phyloP scores from a whole-genome alignment of 2,329 filamentous ascomycete genomes.

The Calonectria pteridis region DNA sequence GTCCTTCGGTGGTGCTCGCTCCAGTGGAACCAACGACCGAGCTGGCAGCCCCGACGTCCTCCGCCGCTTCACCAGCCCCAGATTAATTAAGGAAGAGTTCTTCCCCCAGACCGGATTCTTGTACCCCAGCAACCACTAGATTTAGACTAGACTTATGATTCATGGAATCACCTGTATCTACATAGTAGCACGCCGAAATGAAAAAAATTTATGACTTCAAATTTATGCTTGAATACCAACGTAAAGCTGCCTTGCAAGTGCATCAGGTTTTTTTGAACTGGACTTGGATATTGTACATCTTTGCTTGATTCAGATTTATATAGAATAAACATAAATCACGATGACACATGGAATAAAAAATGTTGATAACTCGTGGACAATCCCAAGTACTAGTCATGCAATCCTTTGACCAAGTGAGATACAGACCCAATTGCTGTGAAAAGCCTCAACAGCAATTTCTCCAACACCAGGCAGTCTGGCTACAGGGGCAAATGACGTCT shows the following conservation, averaged over 20 bases:
- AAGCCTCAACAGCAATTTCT: no score
- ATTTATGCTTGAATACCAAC: background rate
- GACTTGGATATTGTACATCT: background rate
- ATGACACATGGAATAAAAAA: background rate
- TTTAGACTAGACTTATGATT: constrained; percentile 7
- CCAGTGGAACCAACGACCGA: constrained; percentile 69
- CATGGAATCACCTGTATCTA: constrained; percentile 17
- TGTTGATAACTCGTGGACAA: background rate
- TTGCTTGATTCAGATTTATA: background rate
- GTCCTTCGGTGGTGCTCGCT: constrained; percentile 65
- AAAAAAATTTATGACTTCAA: constrained; percentile 2
- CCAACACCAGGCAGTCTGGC: background rate
- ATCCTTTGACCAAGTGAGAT: background rate
- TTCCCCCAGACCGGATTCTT: constrained; percentile 53
- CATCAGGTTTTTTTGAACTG: background rate
- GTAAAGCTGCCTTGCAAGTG: background rate
- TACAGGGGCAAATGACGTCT: background rate
- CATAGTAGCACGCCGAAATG: constrained; percentile 1
- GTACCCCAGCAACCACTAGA: constrained; percentile 63
- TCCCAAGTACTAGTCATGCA: background rate
- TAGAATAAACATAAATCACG: background rate
- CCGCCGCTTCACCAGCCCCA: constrained; percentile 63
- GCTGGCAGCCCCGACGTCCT: constrained; percentile 64
- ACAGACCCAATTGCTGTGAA: background rate
- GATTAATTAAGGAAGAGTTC: constrained; percentile 66